phyloP scores from a whole-genome alignment of 139 green algal species.

The Chlamydomonas applanata region DNA sequence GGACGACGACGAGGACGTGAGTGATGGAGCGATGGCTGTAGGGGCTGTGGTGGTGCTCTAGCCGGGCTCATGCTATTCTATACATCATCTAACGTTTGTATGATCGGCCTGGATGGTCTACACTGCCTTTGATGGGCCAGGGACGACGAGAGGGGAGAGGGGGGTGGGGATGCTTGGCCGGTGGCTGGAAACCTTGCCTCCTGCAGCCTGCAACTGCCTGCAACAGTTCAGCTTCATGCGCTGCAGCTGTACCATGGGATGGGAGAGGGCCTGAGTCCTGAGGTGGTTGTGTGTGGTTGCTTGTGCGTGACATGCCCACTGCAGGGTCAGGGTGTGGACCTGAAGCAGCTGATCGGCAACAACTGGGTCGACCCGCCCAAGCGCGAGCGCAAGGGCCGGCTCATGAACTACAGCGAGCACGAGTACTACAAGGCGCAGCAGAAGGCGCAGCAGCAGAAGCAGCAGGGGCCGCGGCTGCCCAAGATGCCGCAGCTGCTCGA shows the following conservation, averaged over 20 bases:
- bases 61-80: too few relatives aligned
- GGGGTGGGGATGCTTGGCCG: too few relatives aligned
- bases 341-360: slow-evolving; percentile 53
- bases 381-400: slow-evolving; percentile 87
- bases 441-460: not conserved
- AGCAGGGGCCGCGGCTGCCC: slow-evolving; percentile 64
- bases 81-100: too few relatives aligned
- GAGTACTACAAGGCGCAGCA: slow-evolving; percentile 15
- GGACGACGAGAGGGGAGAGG: too few relatives aligned
- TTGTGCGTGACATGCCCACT: not conserved
- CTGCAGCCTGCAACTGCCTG: too few relatives aligned
- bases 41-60: too few relatives aligned
- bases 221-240: too few relatives aligned
- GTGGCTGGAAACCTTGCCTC: too few relatives aligned
- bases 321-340: slow-evolving; percentile 14
- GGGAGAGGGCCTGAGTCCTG: not conserved
- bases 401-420: slow-evolving; percentile 81
- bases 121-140: too few relatives aligned
- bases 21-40: not conserved
- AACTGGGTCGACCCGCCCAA: slow-evolving; percentile 97
- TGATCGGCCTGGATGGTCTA: too few relatives aligned
- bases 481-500: slow-evolving; percentile 94
- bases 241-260: too few relatives aligned
- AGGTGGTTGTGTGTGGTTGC: not conserved
- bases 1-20: slow-evolving; percentile 55